Evolutionary conservation across 352 stramenopile genomes (phyloP).

Genomic region (Globisporangium carolinianum): DNA sequence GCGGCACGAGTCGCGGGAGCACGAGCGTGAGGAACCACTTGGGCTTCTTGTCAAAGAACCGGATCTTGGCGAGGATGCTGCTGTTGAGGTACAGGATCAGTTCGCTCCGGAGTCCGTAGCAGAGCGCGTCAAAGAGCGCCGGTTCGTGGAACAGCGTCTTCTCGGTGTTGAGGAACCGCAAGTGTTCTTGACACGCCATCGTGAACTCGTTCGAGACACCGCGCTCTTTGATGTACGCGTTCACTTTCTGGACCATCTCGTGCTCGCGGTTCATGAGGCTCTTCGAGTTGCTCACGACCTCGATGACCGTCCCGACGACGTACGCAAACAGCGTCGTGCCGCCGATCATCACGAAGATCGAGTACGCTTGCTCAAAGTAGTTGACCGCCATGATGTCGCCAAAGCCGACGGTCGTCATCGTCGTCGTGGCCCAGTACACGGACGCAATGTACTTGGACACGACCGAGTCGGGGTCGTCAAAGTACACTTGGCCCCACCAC

Average conservation of each 20-base stretch:
- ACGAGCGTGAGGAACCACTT: conserved; percentile 79
- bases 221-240: conserved; percentile 76
- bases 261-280: conserved; percentile 69
- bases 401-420: conserved; percentile 85
- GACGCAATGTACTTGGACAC: conserved; percentile 74
- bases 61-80: conserved; percentile 47
- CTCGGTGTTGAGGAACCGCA: conserved; percentile 61
- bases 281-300: conserved; percentile 76
- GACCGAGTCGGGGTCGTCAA: conserved; percentile 47
- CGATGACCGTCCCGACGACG: conserved; percentile 75
- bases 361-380: conserved; percentile 61
- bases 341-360: conserved; percentile 77
- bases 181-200: conserved; percentile 62
- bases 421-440: conserved; percentile 83
- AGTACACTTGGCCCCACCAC: conserved; percentile 51
- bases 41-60: conserved; percentile 81
- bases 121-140: conserved; percentile 54
- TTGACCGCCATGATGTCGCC: conserved; percentile 78
- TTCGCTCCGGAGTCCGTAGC: conserved; percentile 57
- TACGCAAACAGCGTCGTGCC: conserved; percentile 80
- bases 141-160: conserved; percentile 67
- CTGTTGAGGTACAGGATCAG: conserved; percentile 62
- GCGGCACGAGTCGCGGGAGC: conserved; percentile 51
- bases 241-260: conserved; percentile 60
- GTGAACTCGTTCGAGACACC: conserved; percentile 65